phyloP scores from a whole-genome alignment of 225 moss, liverwort and hornwort species.

The Lunularia cruciata region DNA sequence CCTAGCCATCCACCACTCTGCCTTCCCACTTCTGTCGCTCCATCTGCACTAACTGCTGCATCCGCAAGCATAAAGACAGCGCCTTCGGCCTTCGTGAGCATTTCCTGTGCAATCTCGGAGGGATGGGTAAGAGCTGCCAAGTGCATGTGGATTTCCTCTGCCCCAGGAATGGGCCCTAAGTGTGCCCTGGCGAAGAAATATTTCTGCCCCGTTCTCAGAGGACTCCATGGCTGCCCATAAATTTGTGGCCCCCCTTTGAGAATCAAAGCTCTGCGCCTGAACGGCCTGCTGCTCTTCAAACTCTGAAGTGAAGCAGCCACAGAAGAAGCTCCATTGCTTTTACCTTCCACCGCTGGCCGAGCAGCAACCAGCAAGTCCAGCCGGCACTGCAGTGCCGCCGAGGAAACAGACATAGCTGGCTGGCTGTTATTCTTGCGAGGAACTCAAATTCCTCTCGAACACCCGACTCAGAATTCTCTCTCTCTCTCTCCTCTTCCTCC shows the following conservation, averaged over 20 bases:
- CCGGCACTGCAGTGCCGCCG: conserved; percentile 24
- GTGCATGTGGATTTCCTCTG: conserved; percentile 26
- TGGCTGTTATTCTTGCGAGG: neutral
- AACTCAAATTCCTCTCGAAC: neutral
- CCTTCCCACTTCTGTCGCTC: conserved; percentile 53
- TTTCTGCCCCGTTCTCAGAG: neutral
- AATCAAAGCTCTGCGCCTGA: conserved; percentile 2
- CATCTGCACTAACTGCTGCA: conserved; percentile 54
- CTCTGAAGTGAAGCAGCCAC: conserved; percentile 1
- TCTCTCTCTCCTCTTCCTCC: too few species aligned
- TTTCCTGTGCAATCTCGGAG: conserved; percentile 23
- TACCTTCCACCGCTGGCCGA: neutral
- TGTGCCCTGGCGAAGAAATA: conserved; percentile 15
- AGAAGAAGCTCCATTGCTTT: conserved; percentile 18
- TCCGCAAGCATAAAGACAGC: conserved; percentile 78
- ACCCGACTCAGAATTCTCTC: too few species aligned
- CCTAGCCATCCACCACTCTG: conserved; percentile 94
- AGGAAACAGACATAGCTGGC: conserved; percentile 16
- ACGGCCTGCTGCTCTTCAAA: conserved; percentile 3
- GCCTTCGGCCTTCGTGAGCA: conserved; percentile 49
- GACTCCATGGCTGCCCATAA: conserved; percentile 17
- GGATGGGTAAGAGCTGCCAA: conserved; percentile 13
- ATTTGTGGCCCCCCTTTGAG: conserved; percentile 14
- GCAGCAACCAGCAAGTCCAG: conserved; percentile 11
- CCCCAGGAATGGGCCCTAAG: conserved; percentile 31